Conservation (phyloP, 2,329 filamentous ascomycete genomes). For the Aureobasidium sp. region DNA sequence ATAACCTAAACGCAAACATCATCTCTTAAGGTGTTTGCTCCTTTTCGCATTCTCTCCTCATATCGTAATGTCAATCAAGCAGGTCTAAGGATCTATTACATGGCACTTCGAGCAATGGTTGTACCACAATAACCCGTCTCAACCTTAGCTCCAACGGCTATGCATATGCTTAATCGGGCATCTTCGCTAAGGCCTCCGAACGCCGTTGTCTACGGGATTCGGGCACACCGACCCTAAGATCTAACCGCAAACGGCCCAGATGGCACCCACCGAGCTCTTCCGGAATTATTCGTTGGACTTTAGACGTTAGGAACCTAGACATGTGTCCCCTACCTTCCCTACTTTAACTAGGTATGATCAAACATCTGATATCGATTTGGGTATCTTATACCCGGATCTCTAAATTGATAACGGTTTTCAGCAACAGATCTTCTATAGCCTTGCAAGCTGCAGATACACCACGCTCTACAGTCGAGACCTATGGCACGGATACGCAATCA, state of each 20-base stretch:
- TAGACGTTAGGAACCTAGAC: background rate
- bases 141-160: background rate
- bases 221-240: background rate
- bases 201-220: background rate
- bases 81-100: no score
- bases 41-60: background rate
- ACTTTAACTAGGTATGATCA: background rate
- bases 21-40: background rate
- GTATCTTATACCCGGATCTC: background rate
- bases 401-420: background rate
- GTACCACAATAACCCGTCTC: background rate
- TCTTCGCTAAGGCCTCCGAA: background rate
- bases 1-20: background rate
- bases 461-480: background rate
- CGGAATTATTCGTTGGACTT: background rate
- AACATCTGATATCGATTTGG: background rate
- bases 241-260: background rate
- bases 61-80: background rate
- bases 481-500: background rate
- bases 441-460: background rate
- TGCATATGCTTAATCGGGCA: background rate
- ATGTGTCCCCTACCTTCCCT: no score
- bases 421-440: background rate
- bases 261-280: slow-evolving; percentile 2
- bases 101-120: background rate